Base-by-base conservation (phyloP, 768 basidiomycete genomes). In the Serpula lacrymans region DNA sequence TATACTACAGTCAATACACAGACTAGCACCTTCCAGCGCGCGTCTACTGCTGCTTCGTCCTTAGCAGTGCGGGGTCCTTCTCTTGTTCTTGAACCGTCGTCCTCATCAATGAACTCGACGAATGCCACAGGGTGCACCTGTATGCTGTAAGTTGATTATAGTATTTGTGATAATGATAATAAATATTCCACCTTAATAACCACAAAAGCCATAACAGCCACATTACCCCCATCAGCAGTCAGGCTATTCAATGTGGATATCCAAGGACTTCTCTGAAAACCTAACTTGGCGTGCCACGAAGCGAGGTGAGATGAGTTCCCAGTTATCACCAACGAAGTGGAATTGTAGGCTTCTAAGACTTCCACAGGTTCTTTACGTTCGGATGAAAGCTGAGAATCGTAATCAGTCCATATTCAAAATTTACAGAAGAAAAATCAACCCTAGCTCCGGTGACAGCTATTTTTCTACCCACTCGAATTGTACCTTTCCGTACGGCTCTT, bases 231-330 rank as follows among this genome's bases (percentile, higher is more conserved):
- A 52, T 94, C 88, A 0, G 80, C 58, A 1, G 83, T 82, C 36
- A 99, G 62, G 53, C 85, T 88, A 42, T 81, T 74, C 47, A 98
- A 64, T 0, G 87, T 86, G 0, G 89, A 79, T 20, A 94, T 70
- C 52, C 75, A 87, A 2, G 81, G 82, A 4, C 66, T 64, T 17
- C 53, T 64, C 43, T 76, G 77, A 54, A 90, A 90, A 6, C 96
- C 96, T 5, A 99, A 74, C 49, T 84, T 88, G 1, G 82, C 70
- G 54, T 96, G 78, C 96, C 96, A 99, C 0, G 82, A 76, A 4
- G 84, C 87, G 38, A 94, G 69, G 46, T 87, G 84, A 2, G 90
- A 82, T 0, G 88, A 88, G 59, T 99, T 99, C 3, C 89, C 92
- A 3, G 75, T 71, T 13, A 99, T 60, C 16, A 76, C 55, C 14